Evolutionary conservation across 169 alveolate genomes (phyloP), one percentile per base, ranked within the genome.

Genomic region (Eimeria sp.): DNA sequence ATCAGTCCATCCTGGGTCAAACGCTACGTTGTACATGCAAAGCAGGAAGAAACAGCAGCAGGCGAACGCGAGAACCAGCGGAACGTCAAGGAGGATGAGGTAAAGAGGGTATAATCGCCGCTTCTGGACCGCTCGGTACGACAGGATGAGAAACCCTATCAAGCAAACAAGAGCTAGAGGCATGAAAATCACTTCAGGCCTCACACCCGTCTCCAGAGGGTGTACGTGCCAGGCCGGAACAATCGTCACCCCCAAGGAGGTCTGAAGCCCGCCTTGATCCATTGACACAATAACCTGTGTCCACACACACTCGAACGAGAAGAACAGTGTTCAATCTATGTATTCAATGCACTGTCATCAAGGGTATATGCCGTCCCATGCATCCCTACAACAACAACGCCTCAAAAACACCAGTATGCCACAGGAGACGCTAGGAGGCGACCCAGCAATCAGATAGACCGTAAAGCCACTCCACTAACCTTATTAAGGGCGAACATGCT

Each of bases 401-500:
- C 6, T 37, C 25, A 16, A 40, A 20, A 37, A n/a, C 58, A 6
- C 83, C n/a, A 74, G 18, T 16, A 16, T 37, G 40, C 83, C 58
- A 40, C 58, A 40, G 4, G 56, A n/a, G 4, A 25, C 23, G 49
- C 30, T 40, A 6, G 76, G 46, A 18, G 10, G 58, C 60, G 30
- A 16, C 56, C 37, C 56, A 74, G 58, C 58, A 14, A 74, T 58
- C 74, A 11, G 58, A 27, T 27, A 40, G 56, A n/a, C 33, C 33
- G 33, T 74, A 0, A 4, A 33, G 20, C 33, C 10, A 4, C 83
- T 33, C 25, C 20, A 23, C 90, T 56, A 64, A 91, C 95, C 72
- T 91, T 91, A 68, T 91, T 91, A 54, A 91, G 95, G 1, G 72
- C 66, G 62, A 76, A 91, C 83, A 91, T 74, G 83, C 91, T 68